Evolutionary conservation across 2,329 filamentous ascomycete species (phyloP), one percentile per base, ranked within the genome.

Genomic region (Aspergillus terreus): DNA sequence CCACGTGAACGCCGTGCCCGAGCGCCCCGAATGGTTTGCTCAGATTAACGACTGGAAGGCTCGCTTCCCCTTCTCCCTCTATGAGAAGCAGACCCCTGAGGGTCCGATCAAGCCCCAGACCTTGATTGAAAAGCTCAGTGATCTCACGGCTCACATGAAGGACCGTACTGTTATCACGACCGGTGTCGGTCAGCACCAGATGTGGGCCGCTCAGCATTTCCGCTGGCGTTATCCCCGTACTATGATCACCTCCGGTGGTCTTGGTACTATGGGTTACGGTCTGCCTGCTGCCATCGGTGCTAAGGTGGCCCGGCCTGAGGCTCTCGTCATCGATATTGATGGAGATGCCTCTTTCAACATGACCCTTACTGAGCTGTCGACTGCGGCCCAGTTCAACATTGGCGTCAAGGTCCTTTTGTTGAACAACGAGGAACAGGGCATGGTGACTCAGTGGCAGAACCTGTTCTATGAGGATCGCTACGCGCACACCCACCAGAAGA

Each of bases 331-430:
- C 53, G 92, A 97, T 71, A 95, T 97, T 65, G 94, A 99, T 69
- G 94, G 94, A 56, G 94, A 97, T 70, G 94, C 92, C n/a, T 96
- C 92, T 3, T 97, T 99, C 79, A 90, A 90, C 80, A 97, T 99
- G 94, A 97, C 94, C 5, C 80, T 96, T 53, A 96, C 92, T 1
- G 94, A 99, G 76, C 84, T 99, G 48, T 89, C 88, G 43, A 96
- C 92, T 1, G 92, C 92, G 40, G 84, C 88, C 7, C 92, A 99
- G 75, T 97, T 97, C 79, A 89, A 94, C 76, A 96, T 97, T 70
- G 92, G 89, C 58, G 86, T 95, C 72, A 97, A 97, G 82, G 82
- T 97, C 54, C 90, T 97, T 62, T 80, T 97, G 23, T 74, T 99
- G 50, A 97, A 97, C 80, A 99, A 96, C 73, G 91, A 95, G 72